Conservation (phyloP, 2,329 filamentous ascomycete species). For the Diplocarpon mali region DNA sequence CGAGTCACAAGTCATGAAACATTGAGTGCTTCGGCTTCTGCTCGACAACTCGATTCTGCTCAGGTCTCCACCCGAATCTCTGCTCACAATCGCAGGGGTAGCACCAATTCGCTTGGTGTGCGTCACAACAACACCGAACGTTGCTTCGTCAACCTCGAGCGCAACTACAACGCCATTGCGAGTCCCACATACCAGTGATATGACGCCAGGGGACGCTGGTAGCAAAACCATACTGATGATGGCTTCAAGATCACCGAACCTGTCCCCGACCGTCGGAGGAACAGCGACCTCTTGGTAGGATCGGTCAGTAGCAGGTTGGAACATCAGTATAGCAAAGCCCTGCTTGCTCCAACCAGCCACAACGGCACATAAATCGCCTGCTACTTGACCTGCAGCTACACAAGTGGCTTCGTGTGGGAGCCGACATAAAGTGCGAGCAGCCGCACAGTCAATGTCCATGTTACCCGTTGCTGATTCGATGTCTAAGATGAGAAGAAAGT, state of each 20-base stretch:
- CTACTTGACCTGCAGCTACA: constrained; percentile 11
- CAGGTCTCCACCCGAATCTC: neutral
- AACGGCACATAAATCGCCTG: constrained; percentile 9
- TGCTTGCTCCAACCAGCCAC: constrained; percentile 13
- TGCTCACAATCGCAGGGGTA: constrained; percentile 19
- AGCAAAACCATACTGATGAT: constrained; percentile 21
- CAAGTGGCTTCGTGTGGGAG: constrained; percentile 12
- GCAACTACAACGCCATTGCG: constrained; percentile 23
- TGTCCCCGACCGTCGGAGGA: neutral
- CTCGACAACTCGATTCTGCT: constrained; percentile 11
- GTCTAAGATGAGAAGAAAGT: constrained; percentile 16
- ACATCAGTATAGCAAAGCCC: constrained; percentile 11
- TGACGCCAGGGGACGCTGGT: neutral
- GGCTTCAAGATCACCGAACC: constrained; percentile 11
- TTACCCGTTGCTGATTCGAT: neutral
- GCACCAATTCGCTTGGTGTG: constrained; percentile 20
- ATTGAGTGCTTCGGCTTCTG: constrained; percentile 17
- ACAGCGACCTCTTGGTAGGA: constrained; percentile 7
- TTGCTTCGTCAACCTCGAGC: constrained; percentile 12
- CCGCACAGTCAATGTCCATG: constrained; percentile 9
- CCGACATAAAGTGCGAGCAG: constrained; percentile 12
- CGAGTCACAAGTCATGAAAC: constrained; percentile 40
- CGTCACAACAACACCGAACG: constrained; percentile 8
- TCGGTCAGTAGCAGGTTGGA: constrained; percentile 12
- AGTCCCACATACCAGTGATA: constrained; percentile 23